Percentiles rank a stretch among this genome's conserved stretches.
Evolutionary conservation across 2,329 filamentous ascomycete species (phyloP).

Genomic region (Xylaria sp.): DNA sequence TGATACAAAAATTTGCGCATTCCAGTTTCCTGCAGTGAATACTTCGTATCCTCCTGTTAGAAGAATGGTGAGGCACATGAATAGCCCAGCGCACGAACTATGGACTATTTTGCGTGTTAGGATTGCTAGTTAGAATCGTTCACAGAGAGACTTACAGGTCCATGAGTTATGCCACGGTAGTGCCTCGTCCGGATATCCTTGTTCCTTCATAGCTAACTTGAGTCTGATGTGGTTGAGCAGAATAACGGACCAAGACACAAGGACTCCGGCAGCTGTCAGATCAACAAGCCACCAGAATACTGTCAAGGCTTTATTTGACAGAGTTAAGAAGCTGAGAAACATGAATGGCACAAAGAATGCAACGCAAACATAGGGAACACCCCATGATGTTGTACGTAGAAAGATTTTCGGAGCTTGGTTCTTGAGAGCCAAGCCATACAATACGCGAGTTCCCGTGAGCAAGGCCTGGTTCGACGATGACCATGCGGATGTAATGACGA

Average conservation of each 20-base stretch:
- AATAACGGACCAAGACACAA: constrained; percentile 59
- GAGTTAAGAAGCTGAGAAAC: constrained; percentile 52
- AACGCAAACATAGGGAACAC: constrained; percentile 54
- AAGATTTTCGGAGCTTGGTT: constrained; percentile 54
- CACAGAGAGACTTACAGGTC: constrained; percentile 44
- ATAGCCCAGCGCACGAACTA: constrained; percentile 55
- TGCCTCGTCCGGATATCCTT: constrained; percentile 44
- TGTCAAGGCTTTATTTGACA: constrained; percentile 52
- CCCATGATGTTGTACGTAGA: constrained; percentile 45
- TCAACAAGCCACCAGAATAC: constrained; percentile 63
- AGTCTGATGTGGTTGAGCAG: constrained; percentile 56
- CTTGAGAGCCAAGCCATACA: constrained; percentile 56
- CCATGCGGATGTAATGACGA: constrained; percentile 67
- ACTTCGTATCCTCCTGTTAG: constrained; percentile 64
- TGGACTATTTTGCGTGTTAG: constrained; percentile 40
- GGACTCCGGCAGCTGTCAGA: constrained; percentile 55
- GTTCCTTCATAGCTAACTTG: constrained; percentile 47
- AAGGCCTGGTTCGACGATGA: constrained; percentile 65
- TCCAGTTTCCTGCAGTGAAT: constrained; percentile 57
- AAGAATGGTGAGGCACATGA: constrained; percentile 58
- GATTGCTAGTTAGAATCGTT: neutral
- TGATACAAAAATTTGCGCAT: constrained; percentile 52
- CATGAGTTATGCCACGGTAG: constrained; percentile 61
- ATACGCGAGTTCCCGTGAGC: constrained; percentile 52
- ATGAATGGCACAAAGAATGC: constrained; percentile 50